Conservation (phyloP, 129 eudicot genomes). For the Tagetes erecta region DNA sequence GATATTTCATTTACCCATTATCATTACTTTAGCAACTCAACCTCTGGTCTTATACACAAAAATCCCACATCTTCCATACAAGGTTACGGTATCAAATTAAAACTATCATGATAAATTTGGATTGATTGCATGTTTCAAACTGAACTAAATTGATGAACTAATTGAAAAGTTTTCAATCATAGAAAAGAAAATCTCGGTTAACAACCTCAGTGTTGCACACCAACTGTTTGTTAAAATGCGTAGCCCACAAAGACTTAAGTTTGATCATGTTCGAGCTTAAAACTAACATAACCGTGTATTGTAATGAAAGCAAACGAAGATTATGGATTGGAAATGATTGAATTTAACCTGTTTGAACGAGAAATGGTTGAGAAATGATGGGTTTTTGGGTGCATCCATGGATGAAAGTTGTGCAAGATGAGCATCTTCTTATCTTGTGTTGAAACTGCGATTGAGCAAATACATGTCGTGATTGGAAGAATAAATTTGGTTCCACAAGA, state of each 20-base stretch:
- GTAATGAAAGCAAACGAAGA: not conserved
- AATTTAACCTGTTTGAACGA: slow-evolving; percentile 45
- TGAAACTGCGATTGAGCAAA: not conserved
- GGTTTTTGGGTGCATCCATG: slow-evolving; percentile 48
- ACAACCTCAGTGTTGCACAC: slow-evolving; percentile 8
- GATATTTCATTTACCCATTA: slow-evolving; percentile 6
- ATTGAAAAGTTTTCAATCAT: not conserved
- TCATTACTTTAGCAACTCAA: slow-evolving; percentile 10
- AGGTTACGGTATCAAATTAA: not conserved
- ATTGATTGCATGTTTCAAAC: not conserved
- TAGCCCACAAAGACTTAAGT: not conserved
- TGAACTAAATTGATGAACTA: not conserved
- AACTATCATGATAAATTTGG: not conserved
- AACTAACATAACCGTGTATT: not conserved
- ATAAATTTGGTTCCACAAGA: not conserved
- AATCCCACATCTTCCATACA: slow-evolving; percentile 20
- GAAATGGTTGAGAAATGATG: slow-evolving; percentile 24
- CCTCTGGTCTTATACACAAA: not conserved
- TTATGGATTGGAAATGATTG: not conserved
- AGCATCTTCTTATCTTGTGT: slow-evolving; percentile 45
- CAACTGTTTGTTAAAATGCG: slow-evolving; percentile 21
- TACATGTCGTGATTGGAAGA: slow-evolving; percentile 9
- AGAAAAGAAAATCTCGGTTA: not conserved
- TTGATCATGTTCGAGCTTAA: not conserved
- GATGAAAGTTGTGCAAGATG: slow-evolving; percentile 44